These are phyloP conservation scores for Neurospora sp. DNA, from an alignment of 495 filamentous ascomycete species.

Conservation along the genomic window DNA sequence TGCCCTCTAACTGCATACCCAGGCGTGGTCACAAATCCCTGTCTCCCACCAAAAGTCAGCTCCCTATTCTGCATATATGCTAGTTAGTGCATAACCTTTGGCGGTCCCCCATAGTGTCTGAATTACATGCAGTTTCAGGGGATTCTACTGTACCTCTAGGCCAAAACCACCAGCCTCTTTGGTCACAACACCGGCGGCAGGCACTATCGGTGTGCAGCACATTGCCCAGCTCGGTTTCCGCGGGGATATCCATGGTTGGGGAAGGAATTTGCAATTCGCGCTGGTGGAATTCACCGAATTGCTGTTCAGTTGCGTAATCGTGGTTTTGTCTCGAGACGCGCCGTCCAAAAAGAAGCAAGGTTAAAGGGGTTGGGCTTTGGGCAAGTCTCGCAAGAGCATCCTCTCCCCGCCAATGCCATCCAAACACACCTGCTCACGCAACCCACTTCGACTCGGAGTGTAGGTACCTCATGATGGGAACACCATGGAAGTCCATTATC, in stretches of 20 bases:
- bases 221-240: background rate
- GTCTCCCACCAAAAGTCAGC: too few species aligned
- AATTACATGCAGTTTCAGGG: too few species aligned
- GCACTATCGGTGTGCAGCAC: background rate
- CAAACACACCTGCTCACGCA: background rate
- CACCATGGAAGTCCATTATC: background rate
- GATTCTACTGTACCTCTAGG: too few species aligned
- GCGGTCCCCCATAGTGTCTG: too few species aligned
- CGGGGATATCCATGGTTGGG: background rate
- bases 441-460: background rate
- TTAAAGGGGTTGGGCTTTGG: background rate
- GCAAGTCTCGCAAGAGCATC: background rate
- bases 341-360: background rate
- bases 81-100: too few species aligned
- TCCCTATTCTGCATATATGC: too few species aligned
- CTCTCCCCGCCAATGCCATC: background rate
- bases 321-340: background rate
- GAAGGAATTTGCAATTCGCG: background rate
- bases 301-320: background rate
- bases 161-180: background rate
- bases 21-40: too few species aligned
- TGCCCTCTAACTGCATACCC: too few species aligned
- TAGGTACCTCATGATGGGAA: background rate
- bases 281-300: background rate
- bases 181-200: background rate